Conservation (phyloP, 305 asterid genomes). For the Fraxinus platypoda region DNA sequence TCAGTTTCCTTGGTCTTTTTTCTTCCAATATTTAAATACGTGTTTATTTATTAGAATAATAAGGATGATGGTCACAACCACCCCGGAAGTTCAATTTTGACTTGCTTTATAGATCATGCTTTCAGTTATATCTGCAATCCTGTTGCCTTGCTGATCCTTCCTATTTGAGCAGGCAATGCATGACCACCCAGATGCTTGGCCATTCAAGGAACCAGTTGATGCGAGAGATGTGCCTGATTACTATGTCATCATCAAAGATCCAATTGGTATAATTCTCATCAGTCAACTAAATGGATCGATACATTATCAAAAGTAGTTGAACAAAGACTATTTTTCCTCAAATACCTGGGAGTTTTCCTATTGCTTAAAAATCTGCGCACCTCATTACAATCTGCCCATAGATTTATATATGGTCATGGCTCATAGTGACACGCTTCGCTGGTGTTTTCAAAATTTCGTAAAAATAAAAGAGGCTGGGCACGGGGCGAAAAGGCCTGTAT, state of each 20-base stretch:
- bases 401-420: slow-evolving; percentile 6
- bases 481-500: neutral
- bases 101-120: neutral
- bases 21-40: neutral
- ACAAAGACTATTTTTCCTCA: neutral
- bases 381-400: neutral
- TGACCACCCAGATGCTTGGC: slow-evolving; percentile 99
- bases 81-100: neutral
- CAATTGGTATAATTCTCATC: slow-evolving; percentile 57
- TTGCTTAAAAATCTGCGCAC: neutral
- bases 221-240: slow-evolving; percentile 96
- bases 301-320: neutral
- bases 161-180: slow-evolving; percentile 64
- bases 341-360: neutral
- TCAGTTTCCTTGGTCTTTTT: neutral
- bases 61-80: neutral
- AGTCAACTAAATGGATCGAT: neutral
- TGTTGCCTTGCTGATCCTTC: slow-evolving; percentile 18
- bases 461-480: neutral
- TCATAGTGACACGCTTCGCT: neutral
- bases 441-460: neutral
- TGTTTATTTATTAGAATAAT: neutral
- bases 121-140: neutral
- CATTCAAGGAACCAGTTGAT: slow-evolving; percentile 97
- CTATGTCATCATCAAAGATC: slow-evolving; percentile 90